Base-by-base conservation (phyloP, 2,329 filamentous ascomycete species). In the Sarocladium oryzae region DNA sequence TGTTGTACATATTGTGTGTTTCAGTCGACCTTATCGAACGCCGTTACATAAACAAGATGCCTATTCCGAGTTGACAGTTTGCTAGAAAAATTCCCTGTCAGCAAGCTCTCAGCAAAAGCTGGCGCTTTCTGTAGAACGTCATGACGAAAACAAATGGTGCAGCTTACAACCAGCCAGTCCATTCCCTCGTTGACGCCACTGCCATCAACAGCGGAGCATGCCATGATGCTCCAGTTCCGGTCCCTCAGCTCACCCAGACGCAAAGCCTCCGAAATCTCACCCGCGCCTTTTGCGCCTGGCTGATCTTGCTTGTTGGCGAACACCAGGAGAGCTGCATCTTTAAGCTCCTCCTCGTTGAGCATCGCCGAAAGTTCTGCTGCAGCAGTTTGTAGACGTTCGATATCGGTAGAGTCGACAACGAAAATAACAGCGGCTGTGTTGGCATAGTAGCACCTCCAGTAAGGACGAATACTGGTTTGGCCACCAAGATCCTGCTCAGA, bases 291-390 rank as follows among this genome's bases (percentile, higher is more conserved):
- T 46, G 93, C 92, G 16, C 93, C 93, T 2, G 92, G 92, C 70
- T 97, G 90, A 72, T 99, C 93, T 70, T 99, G 93, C 75, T 99
- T 99, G 74, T 99, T 99, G 63, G 93, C 93, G 69, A 97, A 99
- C 10, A 99, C 93, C 51, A 99, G 74, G 51, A 99, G 74, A 20
- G 90, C 85, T 11, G 93, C 92, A 64, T 97, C 93, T 65, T 89
- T 88, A 51, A 99, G 79, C 70, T 99, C 92, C 58, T 97, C 93
- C 71, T 99, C 93, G 64, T 95, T 95, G 56, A 99, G 73, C 93
- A 99, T 99, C 15, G 91, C 89, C 52, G 86, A 81, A 52, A 99
- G 74, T 71, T 99, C 93, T 66, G 97, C 93, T 2, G 89, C 85
- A 2, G 93, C 93, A 18, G 91, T 99, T 58, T 89, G 85, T 58